These are phyloP conservation scores for Ophiostoma fasciatum DNA, from an alignment of 2,329 filamentous ascomycete species.

Conservation along the genomic window DNA sequence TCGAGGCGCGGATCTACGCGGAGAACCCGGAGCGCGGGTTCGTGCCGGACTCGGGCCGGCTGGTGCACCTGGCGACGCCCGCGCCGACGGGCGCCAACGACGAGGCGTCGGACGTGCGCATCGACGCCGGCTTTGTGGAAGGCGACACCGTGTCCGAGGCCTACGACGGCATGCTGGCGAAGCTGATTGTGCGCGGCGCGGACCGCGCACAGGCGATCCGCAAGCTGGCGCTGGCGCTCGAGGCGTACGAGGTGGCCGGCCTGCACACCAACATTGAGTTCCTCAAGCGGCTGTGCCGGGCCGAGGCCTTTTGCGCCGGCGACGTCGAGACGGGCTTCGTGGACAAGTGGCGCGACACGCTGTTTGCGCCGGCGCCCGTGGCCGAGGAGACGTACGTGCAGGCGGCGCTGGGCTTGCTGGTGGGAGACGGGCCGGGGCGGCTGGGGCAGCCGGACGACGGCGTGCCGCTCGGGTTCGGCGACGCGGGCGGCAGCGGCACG, in stretches of 20 bases:
- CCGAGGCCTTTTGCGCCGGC: constrained; percentile 67
- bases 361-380: constrained; percentile 52
- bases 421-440: too few species aligned
- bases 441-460: constrained; percentile 27
- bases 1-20: constrained; percentile 93
- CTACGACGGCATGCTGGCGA: constrained; percentile 98
- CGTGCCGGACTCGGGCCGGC: constrained; percentile 79
- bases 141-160: constrained; percentile 88
- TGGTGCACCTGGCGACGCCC: constrained; percentile 72
- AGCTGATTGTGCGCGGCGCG: constrained; percentile 78
- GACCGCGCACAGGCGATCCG: constrained; percentile 69
- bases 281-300: constrained; percentile 72
- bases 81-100: constrained; percentile 9
- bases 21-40: constrained; percentile 89
- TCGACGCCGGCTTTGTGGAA: constrained; percentile 84
- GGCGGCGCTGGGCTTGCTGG: constrained; percentile 63
- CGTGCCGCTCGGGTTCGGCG: constrained; percentile 39
- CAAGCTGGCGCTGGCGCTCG: constrained; percentile 65
- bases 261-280: constrained; percentile 95
- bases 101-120: constrained; percentile 55
- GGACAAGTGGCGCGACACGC: constrained; percentile 65
- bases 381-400: constrained; percentile 69
- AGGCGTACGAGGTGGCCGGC: constrained; percentile 84
- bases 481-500: constrained; percentile 17
- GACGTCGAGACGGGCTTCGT: constrained; percentile 96